Evolutionary conservation across 73 alveolate species (phyloP).

Genomic region (Paramecium biaurelia): DNA sequence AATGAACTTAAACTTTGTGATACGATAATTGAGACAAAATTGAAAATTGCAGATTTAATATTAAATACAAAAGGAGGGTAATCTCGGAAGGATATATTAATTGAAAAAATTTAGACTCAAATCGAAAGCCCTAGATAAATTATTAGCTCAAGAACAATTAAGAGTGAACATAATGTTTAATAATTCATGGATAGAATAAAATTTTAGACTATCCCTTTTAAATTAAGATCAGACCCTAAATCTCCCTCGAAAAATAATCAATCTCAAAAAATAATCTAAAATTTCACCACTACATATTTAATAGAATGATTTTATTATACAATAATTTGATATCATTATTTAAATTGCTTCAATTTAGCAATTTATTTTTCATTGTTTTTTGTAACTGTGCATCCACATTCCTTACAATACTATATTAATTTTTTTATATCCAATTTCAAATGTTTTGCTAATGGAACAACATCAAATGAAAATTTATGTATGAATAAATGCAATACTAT

Average conservation of each 20-base stretch:
- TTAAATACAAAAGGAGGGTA: not conserved
- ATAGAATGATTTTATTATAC: slow-evolving; percentile 6
- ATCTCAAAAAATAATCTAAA: not conserved
- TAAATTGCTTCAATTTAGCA: not conserved
- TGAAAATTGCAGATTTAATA: not conserved
- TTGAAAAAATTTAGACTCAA: not conserved
- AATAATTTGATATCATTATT: not conserved
- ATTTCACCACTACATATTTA: not conserved
- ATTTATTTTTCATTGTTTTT: not conserved
- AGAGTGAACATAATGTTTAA: not conserved
- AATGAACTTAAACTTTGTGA: not conserved
- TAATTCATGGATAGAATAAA: not conserved
- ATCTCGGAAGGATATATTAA: not conserved
- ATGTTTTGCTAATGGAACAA: not conserved
- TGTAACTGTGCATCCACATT: slow-evolving; percentile 3
- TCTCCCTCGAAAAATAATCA: not conserved
- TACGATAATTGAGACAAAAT: not conserved
- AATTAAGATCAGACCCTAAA: not conserved
- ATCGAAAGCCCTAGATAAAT: not conserved
- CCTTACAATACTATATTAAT: not conserved
- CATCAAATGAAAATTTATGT: not conserved
- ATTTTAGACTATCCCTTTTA: not conserved
- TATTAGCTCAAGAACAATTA: not conserved
- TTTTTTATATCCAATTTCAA: not conserved
- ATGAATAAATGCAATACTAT: slow-evolving; percentile 44